Conservation (phyloP, 305 asterid genomes). For the Fraxinus latifolia region DNA sequence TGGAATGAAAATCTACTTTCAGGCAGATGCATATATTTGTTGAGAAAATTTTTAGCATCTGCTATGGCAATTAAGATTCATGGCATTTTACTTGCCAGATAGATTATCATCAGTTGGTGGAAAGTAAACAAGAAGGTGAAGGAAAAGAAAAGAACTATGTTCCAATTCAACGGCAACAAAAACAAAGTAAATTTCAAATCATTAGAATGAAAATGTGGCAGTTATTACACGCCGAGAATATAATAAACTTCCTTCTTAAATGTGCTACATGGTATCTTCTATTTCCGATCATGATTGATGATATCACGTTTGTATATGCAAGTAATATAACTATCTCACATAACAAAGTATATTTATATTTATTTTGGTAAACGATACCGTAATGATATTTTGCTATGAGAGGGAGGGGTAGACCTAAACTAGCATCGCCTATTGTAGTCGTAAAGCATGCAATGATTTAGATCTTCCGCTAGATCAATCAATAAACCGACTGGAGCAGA, state of each 20-base stretch:
- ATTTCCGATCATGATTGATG: background rate
- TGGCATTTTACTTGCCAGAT: background rate
- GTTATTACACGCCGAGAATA: background rate
- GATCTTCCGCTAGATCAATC: background rate
- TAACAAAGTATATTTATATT: background rate
- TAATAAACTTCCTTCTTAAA: background rate
- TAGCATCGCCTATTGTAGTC: background rate
- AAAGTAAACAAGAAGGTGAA: background rate
- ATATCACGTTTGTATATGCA: background rate
- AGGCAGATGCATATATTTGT: background rate
- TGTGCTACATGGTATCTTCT: background rate
- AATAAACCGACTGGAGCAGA: background rate
- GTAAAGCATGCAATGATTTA: background rate
- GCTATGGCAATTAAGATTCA: background rate
- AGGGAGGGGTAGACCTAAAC: background rate
- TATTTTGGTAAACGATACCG: background rate
- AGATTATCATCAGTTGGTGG: background rate
- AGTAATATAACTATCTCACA: background rate
- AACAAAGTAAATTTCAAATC: background rate
- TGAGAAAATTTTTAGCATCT: background rate
- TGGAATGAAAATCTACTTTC: background rate
- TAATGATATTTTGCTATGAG: background rate
- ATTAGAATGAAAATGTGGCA: background rate
- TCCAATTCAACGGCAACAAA: background rate
- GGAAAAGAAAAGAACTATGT: background rate